Base-by-base conservation (phyloP, 2,329 filamentous ascomycete genomes). In the Scleromitrula shiraiana region DNA sequence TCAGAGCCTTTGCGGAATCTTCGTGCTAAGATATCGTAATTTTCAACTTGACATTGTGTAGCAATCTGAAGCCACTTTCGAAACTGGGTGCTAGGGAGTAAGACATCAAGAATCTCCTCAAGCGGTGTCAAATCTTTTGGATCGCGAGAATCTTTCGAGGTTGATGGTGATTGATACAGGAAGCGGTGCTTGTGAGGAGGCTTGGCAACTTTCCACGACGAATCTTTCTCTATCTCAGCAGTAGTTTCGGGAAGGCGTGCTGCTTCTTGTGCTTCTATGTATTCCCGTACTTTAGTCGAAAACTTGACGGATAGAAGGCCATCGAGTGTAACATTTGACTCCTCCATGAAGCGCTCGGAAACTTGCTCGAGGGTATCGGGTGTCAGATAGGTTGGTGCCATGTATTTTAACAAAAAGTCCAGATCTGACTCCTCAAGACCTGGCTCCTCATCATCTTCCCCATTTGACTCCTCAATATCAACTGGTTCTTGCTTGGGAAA, bases 131-230 rank as follows among this genome's bases (percentile, higher is more conserved):
- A 66, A 37, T 73, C 67, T 55, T 57, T 61, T 42, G 55, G 61
- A 50, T 61, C 64, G 35, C 49, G 66, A 53, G 40, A 26, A 15
- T 23, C 38, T 39, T 40, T 66, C 53, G 45, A 68, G 9, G 22
- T 67, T 41, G 61, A 73, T 56, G 68, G 70, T 57, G 88, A 81
- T 51, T 87, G 77, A 67, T 93, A 98, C 2, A 95, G 73, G 65
- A 85, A 98, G 12, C 90, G 86, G 63, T 96, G 89, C 70, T 98
- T 98, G 70, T 98, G 90, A 0, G 93, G 93, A 32, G 93, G 93
- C 26, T 80, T 77, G 6, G 93, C 87, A 7, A 94, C 84, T 52
- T 75, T 78, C 86, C 87, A 93, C 0, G 69, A 68, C 35, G 36
- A 14, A 71, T 69, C 69, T 38, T 72, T 72, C 59, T 83, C 78